Percentiles rank a stretch among this genome's conserved stretches.
Evolutionary conservation across 2,329 filamentous ascomycete genomes (phyloP).

Genomic region (Penicillium sp.): DNA sequence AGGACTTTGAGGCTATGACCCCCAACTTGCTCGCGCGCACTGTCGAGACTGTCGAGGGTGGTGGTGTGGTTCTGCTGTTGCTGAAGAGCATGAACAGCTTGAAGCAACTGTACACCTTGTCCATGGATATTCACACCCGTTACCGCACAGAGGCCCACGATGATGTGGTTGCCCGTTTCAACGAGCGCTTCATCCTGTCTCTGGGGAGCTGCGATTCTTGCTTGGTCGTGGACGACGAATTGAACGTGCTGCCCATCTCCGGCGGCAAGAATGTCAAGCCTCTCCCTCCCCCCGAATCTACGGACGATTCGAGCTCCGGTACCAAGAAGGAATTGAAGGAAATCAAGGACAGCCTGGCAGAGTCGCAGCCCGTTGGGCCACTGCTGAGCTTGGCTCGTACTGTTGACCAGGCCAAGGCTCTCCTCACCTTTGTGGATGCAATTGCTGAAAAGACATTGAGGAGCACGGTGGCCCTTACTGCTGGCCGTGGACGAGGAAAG

Average conservation of each 20-base stretch:
- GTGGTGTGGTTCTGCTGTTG: conserved; percentile 85
- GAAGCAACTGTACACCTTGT: conserved; percentile 94
- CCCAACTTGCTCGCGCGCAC: conserved; percentile 95
- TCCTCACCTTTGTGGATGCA: conserved; percentile 95
- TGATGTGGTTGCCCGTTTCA: conserved; percentile 94
- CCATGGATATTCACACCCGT: conserved; percentile 96
- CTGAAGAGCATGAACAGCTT: conserved; percentile 96
- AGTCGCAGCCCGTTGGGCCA: conserved; percentile 84
- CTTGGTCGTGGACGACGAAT: conserved; percentile 93
- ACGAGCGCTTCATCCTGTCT: conserved; percentile 95
- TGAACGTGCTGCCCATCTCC: conserved; percentile 96
- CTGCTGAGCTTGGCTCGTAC: conserved; percentile 86
- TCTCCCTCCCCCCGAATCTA: conserved; percentile 75
- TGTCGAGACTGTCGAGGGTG: conserved; percentile 96
- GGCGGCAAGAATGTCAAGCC: conserved; percentile 88
- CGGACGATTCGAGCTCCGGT: conserved; percentile 73
- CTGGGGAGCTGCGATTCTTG: conserved; percentile 94
- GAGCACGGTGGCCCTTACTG: conserved; percentile 91
- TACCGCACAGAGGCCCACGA: conserved; percentile 96
- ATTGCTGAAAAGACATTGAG: conserved; percentile 95
- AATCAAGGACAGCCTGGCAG: conserved; percentile 85
- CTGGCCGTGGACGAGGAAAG: conserved; percentile 93
- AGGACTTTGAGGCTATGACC: conserved; percentile 97
- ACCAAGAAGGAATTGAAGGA: conserved; percentile 77
- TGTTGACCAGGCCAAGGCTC: conserved; percentile 92